phyloP scores from a whole-genome alignment of 371 early-diverging fungal genomes.

The Thermomucor indicae-seudaticae region DNA sequence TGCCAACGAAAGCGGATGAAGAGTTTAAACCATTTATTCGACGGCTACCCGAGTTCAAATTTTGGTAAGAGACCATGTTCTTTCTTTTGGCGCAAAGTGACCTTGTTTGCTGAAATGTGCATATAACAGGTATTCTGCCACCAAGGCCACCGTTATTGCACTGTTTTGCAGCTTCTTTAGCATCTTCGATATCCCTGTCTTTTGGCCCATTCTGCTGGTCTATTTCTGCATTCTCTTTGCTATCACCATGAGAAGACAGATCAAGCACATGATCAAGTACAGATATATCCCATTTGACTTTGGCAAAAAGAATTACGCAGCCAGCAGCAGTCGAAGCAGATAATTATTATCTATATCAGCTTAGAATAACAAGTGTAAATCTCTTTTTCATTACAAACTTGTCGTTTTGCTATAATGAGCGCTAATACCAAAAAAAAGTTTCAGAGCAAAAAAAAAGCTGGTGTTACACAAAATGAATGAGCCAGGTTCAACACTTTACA shows the following conservation, averaged over 20 bases:
- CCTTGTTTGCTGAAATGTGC: neutral
- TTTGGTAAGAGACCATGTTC: conserved; percentile 73
- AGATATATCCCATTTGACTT: conserved; percentile 97
- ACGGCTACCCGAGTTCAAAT: conserved; percentile 99
- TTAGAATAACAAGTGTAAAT: no score
- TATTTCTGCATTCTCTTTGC: conserved; percentile 96
- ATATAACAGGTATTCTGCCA: conserved; percentile 68
- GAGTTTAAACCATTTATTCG: conserved; percentile 99
- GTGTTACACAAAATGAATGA: no score
- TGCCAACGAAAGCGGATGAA: conserved; percentile 89
- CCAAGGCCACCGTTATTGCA: conserved; percentile 76
- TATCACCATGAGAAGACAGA: conserved; percentile 95
- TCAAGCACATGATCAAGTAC: conserved; percentile 98
- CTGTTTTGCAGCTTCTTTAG: conserved; percentile 82
- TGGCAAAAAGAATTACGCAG: conserved; percentile 85
- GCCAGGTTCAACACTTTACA: no score
- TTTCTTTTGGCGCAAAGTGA: neutral
- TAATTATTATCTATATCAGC: no score
- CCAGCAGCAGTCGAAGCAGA: conserved; percentile 19
- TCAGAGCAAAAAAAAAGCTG: no score
- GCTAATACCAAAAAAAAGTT: no score
- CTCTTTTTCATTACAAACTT: no score
- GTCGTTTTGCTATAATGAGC: no score
- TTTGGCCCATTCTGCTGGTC: conserved; percentile 87
- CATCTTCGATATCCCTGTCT: conserved; percentile 97